Evolutionary conservation across 306 rosid genomes (phyloP).

Genomic region (Rubus idaeus): DNA sequence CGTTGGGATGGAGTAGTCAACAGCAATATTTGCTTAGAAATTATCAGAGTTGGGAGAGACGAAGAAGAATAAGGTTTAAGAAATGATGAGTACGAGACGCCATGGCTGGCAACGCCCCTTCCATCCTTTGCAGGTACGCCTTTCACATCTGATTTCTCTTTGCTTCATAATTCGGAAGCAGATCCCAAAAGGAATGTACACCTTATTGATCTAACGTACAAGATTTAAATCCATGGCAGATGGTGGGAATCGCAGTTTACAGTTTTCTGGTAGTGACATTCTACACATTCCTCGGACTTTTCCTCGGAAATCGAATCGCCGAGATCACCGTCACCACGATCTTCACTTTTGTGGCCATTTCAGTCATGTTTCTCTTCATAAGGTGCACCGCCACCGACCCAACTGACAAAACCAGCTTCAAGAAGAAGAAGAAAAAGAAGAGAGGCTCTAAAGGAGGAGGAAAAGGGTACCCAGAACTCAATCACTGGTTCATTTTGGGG

Average conservation of each 20-base stretch:
- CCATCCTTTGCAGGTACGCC: constrained; percentile 82
- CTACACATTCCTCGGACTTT: constrained; percentile 78
- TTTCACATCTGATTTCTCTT: background rate
- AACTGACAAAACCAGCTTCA: constrained; percentile 64
- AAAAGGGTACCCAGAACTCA: constrained; percentile 42
- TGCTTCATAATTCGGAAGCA: background rate
- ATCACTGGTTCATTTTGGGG: constrained; percentile 56
- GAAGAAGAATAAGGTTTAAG: background rate
- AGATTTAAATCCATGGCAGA: constrained; percentile 34
- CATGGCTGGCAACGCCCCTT: constrained; percentile 96
- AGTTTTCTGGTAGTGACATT: constrained; percentile 60
- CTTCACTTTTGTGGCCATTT: constrained; percentile 56
- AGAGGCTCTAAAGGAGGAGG: background rate
- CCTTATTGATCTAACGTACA: background rate
- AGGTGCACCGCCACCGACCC: constrained; percentile 92
- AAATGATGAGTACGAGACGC: constrained; percentile 57
- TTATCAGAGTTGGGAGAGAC: too few species aligned
- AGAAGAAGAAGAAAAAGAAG: constrained; percentile 42
- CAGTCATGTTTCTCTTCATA: constrained; percentile 64
- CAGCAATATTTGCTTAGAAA: too few species aligned
- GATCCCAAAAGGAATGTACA: background rate
- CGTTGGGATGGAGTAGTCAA: too few species aligned
- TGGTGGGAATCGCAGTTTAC: constrained; percentile 72
- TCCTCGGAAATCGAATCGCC: constrained; percentile 63
- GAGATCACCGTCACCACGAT: constrained; percentile 58